Base-by-base conservation (phyloP, 495 filamentous ascomycete genomes). In the Trichocladium uniseriatum region DNA sequence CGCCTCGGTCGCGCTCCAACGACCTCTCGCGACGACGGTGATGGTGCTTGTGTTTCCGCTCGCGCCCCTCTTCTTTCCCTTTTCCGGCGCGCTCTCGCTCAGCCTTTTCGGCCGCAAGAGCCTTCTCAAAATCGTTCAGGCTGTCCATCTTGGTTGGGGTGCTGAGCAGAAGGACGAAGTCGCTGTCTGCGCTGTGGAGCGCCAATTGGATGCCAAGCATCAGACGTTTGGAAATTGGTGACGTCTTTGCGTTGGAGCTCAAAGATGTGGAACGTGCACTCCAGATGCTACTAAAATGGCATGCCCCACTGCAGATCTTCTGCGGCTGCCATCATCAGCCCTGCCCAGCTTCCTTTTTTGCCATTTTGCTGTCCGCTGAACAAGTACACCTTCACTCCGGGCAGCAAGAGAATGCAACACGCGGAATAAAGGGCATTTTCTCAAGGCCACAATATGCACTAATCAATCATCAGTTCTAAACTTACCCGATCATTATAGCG, bases 121-220 rank as follows among this genome's bases (percentile, higher is more conserved):
- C n/a, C 51, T 78, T 77, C 49, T 79, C 76, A 16, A 79, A 74
- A 15, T 76, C 74, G 24, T 77, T 72, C 2, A 78, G 66, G 49
- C 71, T 62, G 52, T 75, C 71, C 76, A 79, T 76, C 15, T 34
- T 55, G 32, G 7, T 2, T 14, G 39, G 10, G 20, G 28, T 1
- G 31, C 10, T 47, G 63, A 11, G 57, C 56, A 1, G 41, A 8
- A 27, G 24, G 24, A 27, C 4, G n/a, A n/a, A n/a, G n/a, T n/a
- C 24, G 8, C 24, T 3, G 8, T 27, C 16, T 44, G 22, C 5
- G 38, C 10, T 38, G 19, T n/a, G 37, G 1, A 18, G 16, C 15
- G 10, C 21, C 31, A 35, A 24, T 39, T 36, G 43, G 38, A 52
- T 18, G 43, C 43, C 38, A 53, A 37, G 39, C 40, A 34, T 16